These are phyloP conservation scores for Fusarium graminum DNA, from an alignment of 2,329 filamentous ascomycete species.

Conservation along the genomic window DNA sequence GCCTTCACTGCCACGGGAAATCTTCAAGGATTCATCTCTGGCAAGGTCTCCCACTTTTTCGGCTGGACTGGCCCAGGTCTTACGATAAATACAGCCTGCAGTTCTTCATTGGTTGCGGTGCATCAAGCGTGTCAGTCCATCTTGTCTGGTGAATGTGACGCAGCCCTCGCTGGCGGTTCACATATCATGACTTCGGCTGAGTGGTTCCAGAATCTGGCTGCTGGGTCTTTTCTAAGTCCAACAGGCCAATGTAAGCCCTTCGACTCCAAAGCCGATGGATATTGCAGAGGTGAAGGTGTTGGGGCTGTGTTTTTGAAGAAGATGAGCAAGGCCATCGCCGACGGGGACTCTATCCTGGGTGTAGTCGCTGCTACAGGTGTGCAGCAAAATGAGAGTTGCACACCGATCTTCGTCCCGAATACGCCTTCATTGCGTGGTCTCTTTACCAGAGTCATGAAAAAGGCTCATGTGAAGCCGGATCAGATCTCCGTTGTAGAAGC, in stretches of 20 bases:
- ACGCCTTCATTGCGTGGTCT: too few relatives aligned
- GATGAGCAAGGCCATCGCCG: neutral
- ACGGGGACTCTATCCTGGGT: neutral
- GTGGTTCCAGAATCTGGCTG: neutral
- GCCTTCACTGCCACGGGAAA: too few relatives aligned
- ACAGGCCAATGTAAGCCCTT: neutral
- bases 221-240: neutral
- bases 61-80: neutral
- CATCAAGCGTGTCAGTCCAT: neutral
- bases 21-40: neutral
- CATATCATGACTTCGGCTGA: neutral
- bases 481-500: neutral
- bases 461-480: too few relatives aligned
- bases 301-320: slow-evolving; percentile 1
- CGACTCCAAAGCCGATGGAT: neutral
- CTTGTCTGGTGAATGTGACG: neutral
- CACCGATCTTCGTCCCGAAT: too few relatives aligned
- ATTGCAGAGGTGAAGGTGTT: neutral
- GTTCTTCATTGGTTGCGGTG: neutral
- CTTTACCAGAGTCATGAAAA: too few relatives aligned
- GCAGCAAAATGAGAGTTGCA: neutral
- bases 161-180: neutral
- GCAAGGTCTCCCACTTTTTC: slow-evolving; percentile 2
- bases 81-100: slow-evolving; percentile 1
- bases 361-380: neutral